A percentile compares a stretch with the other conserved stretches of the same genome.
Evolutionary conservation across 2,329 filamentous ascomycete genomes (phyloP).

Genomic region (Penicillium capsulatum): DNA sequence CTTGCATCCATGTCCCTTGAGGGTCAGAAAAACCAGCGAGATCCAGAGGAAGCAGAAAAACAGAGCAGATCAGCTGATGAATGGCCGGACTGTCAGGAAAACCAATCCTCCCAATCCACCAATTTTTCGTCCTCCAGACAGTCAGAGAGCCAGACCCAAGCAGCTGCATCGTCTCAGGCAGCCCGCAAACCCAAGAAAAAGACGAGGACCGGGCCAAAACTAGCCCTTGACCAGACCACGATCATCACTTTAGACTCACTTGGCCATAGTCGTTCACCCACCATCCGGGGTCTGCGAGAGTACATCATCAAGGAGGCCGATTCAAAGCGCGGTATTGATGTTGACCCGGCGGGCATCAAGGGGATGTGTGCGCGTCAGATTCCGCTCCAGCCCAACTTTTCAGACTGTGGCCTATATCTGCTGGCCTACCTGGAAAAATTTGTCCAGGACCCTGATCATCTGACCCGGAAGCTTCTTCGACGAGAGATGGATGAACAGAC

Average conservation of each 20-base stretch:
- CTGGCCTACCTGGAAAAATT: slow-evolving; percentile 82
- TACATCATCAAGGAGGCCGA: slow-evolving; percentile 73
- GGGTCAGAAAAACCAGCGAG: slow-evolving; percentile 5
- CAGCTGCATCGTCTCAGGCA: slow-evolving; percentile 3
- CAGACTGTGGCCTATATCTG: slow-evolving; percentile 85
- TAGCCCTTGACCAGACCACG: slow-evolving; percentile 55
- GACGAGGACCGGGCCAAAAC: slow-evolving; percentile 37
- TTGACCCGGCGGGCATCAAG: slow-evolving; percentile 46
- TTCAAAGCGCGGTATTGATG: slow-evolving; percentile 53
- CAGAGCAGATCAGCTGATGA: slow-evolving; percentile 28
- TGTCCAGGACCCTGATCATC: slow-evolving; percentile 66
- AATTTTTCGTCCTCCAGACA: slow-evolving; percentile 11
- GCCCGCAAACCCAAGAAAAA: slow-evolving; percentile 20
- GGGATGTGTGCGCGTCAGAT: slow-evolving; percentile 70
- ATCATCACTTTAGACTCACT: slow-evolving; percentile 90
- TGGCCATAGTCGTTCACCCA: slow-evolving; percentile 58
- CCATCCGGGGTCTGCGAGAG: slow-evolving; percentile 65
- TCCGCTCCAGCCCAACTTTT: slow-evolving; percentile 76
- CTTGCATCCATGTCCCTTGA: slow-evolving; percentile 26
- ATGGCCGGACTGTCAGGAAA: slow-evolving; percentile 36
- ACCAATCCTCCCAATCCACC: slow-evolving; percentile 17
- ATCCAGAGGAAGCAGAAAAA: slow-evolving; percentile 30
- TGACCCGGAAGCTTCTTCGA: slow-evolving; percentile 63
- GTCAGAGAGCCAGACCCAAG: background rate
- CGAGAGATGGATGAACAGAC: slow-evolving; percentile 56